phyloP scores from a whole-genome alignment of 176 grass and related monocot species.

The Chloris gayana region DNA sequence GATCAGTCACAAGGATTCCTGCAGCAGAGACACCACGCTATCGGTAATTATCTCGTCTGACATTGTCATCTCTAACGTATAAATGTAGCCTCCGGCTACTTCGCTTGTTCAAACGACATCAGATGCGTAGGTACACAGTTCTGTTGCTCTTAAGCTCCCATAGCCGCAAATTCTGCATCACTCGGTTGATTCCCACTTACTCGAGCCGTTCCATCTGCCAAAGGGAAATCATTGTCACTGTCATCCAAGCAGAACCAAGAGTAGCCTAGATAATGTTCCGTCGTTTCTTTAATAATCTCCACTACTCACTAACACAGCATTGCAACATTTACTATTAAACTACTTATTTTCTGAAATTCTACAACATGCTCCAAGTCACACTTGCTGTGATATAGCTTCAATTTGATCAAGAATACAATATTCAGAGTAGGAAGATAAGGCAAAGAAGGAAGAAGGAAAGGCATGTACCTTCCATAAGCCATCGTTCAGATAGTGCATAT shows the following conservation, averaged over 20 bases:
- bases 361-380: background rate
- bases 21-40: background rate
- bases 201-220: conserved; percentile 68
- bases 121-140: background rate
- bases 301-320: background rate
- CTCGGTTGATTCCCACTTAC: conserved; percentile 9
- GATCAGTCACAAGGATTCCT: conserved; percentile 17
- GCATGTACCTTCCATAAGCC: conserved; percentile 90
- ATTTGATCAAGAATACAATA: background rate
- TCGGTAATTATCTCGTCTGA: background rate
- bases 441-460: background rate
- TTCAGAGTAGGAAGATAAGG: background rate
- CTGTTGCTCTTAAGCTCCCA: background rate
- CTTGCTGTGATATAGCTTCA: background rate
- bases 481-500: conserved; percentile 99
- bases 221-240: conserved; percentile 7
- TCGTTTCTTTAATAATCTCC: background rate
- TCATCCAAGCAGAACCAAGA: background rate
- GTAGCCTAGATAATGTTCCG: background rate
- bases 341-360: background rate
- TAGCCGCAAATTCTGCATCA: conserved; percentile 2
- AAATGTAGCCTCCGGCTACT: background rate
- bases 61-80: background rate
- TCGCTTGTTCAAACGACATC: background rate
- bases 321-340: background rate